These are phyloP conservation scores for Cytidiella melzeri DNA, from an alignment of 768 basidiomycete genomes.

Conservation along the genomic window DNA sequence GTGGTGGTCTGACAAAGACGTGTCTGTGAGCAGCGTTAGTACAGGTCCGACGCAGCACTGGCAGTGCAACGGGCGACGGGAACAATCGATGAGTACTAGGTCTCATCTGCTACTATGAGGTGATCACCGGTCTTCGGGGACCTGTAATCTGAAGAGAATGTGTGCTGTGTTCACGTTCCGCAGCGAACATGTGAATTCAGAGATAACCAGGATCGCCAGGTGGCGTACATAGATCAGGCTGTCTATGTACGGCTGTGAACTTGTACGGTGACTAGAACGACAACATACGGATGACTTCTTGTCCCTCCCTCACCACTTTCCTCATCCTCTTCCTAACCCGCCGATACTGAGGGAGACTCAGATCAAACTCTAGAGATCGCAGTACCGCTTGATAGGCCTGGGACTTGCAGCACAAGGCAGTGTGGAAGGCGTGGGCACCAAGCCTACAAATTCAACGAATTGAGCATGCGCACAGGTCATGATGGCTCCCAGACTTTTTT, in stretches of 20 bases:
- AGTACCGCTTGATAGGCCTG: slow-evolving; percentile 43
- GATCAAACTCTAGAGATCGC: slow-evolving; percentile 42
- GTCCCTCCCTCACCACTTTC: slow-evolving; percentile 41
- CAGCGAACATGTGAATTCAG: too few species aligned
- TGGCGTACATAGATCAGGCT: too few species aligned
- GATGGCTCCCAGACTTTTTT: too few species aligned
- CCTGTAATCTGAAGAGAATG: too few species aligned
- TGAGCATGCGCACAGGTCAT: slow-evolving; percentile 1
- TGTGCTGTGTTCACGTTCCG: too few species aligned
- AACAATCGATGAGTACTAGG: too few species aligned
- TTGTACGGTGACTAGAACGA: slow-evolving; percentile 19
- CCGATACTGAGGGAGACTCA: slow-evolving; percentile 41
- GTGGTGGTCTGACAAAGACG: background rate
- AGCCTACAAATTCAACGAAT: slow-evolving; percentile 58
- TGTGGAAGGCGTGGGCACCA: slow-evolving; percentile 72
- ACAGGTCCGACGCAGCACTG: too few species aligned
- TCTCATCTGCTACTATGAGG: too few species aligned
- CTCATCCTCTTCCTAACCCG: slow-evolving; percentile 40
- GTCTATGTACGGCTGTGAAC: too few species aligned
- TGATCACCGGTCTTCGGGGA: too few species aligned
- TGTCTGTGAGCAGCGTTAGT: slow-evolving; percentile 4
- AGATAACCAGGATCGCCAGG: too few species aligned
- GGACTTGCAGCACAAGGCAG: slow-evolving; percentile 51
- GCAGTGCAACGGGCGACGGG: too few species aligned
- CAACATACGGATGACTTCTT: slow-evolving; percentile 22